These are phyloP conservation scores for Cardamine chenopodiifolia DNA, from an alignment of 345 rosid species.

Conservation along the genomic window DNA sequence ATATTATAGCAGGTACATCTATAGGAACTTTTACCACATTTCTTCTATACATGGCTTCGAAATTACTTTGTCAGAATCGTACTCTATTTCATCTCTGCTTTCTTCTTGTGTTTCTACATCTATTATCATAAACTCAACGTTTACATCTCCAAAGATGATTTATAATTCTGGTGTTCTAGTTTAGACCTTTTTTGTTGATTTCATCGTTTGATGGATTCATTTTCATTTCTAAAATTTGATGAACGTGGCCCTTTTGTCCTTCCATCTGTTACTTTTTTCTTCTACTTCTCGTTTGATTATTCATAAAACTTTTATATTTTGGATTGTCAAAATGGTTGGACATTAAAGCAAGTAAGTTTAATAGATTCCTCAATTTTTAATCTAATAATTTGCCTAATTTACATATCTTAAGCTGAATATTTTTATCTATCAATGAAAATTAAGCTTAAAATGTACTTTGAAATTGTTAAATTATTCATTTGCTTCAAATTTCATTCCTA, in stretches of 20 bases:
- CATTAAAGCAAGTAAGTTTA: background rate
- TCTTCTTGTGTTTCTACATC: conserved; percentile 82
- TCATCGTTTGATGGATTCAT: background rate
- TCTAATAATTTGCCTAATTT: background rate
- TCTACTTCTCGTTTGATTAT: background rate
- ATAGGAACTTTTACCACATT: conserved; percentile 69
- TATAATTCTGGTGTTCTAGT: background rate
- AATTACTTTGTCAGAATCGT: conserved; percentile 64
- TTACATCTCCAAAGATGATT: conserved; percentile 64
- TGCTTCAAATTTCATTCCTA: conserved; percentile 73
- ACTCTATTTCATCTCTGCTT: conserved; percentile 63
- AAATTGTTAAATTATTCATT: background rate
- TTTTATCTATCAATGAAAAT: background rate
- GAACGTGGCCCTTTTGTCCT: too few relatives aligned
- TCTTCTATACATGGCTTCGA: conserved; percentile 77
- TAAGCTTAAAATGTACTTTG: background rate
- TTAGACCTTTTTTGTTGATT: background rate
- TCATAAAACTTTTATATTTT: background rate
- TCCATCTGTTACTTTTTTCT: too few relatives aligned
- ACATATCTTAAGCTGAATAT: background rate
- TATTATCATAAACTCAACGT: conserved; percentile 69
- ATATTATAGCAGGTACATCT: too few relatives aligned
- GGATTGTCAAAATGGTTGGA: background rate
- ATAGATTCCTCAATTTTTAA: background rate
- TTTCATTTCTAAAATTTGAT: too few relatives aligned